Base-by-base conservation (phyloP, 176 grass and related monocot genomes). In the Triticum monococcum region DNA sequence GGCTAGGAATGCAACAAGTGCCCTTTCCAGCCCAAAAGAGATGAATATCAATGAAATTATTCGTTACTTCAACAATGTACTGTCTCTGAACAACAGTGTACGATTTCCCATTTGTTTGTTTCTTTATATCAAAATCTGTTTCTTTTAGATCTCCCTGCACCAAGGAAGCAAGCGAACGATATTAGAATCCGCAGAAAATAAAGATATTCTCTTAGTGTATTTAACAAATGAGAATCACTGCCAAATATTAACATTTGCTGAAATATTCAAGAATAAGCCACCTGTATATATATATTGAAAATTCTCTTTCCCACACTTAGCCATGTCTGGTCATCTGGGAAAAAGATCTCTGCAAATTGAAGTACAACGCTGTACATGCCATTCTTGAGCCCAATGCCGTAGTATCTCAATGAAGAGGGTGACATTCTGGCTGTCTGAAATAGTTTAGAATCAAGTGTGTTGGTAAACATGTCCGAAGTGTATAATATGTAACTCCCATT, bases 61-160 rank as follows among this genome's bases (percentile, higher is more conserved):
- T 54, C 16, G 16, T 54, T 54, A 93, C 82, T 12, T 36, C 26
- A 61, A 63, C 46, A 16, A 8, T n/a, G 60, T 67, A 93, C 56
- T 41, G 40, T 76, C 10, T 90, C 2, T 62, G 25, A 59, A 93
- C 82, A 62, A 30, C 91, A 79, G 24, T 38, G 1, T 79, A 71
- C 16, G 88, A 93, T 69, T 30, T 86, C 12, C 56, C 88, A 14
- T 89, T 79, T 35, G 88, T 72, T 6, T 22, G 32, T 56, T 86
- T 86, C 75, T 72, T 93, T 90, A 90, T 86, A 73, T 93, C 82
- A 3, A 93, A 90, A n/a, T 93, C 81, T 35, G 83, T 90, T 64
- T 79, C 88, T 86, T 22, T 79, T 12, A 88, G 89, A 60, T 9
- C 56, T 62, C 88, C 66, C 66, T 69, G 66, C 66, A 36, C 32